A percentile compares a stretch with the other conserved stretches of the same genome.
These are phyloP conservation scores for Mortierella sp. DNA, from an alignment of 371 early-diverging fungal genomes.

Conservation along the genomic window DNA sequence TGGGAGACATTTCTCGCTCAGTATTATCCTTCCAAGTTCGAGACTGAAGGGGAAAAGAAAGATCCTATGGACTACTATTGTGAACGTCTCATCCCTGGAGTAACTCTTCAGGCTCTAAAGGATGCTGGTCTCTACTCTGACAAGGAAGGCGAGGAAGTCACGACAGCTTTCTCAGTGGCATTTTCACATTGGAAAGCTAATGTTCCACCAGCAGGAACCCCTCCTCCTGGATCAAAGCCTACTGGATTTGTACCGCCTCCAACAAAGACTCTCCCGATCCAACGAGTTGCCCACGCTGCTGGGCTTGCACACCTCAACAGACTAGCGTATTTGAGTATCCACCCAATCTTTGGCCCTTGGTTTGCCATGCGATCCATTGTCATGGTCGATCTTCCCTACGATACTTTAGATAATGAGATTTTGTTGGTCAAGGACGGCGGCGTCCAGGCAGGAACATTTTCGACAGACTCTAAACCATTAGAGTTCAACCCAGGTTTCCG, in stretches of 20 bases:
- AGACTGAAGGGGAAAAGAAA: slow-evolving; percentile 32
- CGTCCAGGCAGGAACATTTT: slow-evolving; percentile 33
- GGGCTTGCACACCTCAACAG: slow-evolving; percentile 51
- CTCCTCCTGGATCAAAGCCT: slow-evolving; percentile 36
- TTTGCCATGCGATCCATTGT: slow-evolving; percentile 48
- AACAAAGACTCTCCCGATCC: slow-evolving; percentile 28
- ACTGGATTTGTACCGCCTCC: slow-evolving; percentile 54
- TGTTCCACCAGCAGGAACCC: slow-evolving; percentile 44
- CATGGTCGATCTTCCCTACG: slow-evolving; percentile 51
- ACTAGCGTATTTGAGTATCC: slow-evolving; percentile 47
- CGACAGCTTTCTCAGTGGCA: slow-evolving; percentile 45
- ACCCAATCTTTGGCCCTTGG: slow-evolving; percentile 54
- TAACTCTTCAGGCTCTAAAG: slow-evolving; percentile 46
- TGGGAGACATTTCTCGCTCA: slow-evolving; percentile 53
- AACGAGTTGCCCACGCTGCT: slow-evolving; percentile 50
- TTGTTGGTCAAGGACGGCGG: slow-evolving; percentile 18
- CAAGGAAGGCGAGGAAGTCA: slow-evolving; percentile 20
- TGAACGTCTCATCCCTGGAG: slow-evolving; percentile 45
- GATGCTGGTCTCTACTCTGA: slow-evolving; percentile 42
- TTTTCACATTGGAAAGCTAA: slow-evolving; percentile 49
- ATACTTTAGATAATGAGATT: slow-evolving; percentile 32
- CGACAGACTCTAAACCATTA: slow-evolving; percentile 37
- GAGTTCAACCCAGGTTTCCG: slow-evolving; percentile 42
- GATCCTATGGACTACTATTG: slow-evolving; percentile 56
- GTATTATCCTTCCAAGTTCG: slow-evolving; percentile 34